A percentile compares a stretch with the other conserved stretches of the same genome.
Conservation (phyloP, 2,329 filamentous ascomycete genomes). For the Clarireedia hainanense region DNA sequence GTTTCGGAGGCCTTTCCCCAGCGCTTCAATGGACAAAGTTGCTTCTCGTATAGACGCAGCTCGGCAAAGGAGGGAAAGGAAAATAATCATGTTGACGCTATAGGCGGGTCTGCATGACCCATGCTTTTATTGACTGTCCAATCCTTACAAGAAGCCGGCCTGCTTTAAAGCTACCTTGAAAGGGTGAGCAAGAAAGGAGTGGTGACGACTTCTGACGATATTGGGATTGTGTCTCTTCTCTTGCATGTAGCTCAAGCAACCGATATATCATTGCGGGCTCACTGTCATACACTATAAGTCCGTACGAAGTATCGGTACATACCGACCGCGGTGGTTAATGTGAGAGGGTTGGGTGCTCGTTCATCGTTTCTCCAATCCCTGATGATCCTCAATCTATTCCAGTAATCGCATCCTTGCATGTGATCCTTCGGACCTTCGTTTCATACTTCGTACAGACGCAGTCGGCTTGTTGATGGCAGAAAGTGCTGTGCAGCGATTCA, state of each 20-base stretch:
- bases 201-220: neutral
- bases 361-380: slow-evolving; percentile 1
- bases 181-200: too few relatives aligned
- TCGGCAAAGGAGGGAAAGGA: slow-evolving; percentile 1
- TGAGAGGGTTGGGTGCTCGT: neutral
- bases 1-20: slow-evolving; percentile 5
- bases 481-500: neutral
- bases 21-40: slow-evolving; percentile 8
- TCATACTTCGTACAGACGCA: slow-evolving; percentile 22
- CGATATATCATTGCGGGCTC: too few relatives aligned
- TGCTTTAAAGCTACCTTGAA: neutral
- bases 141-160: neutral
- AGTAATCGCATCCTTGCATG: slow-evolving; percentile 16
- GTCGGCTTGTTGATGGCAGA: slow-evolving; percentile 7
- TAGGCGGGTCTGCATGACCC: slow-evolving; percentile 3
- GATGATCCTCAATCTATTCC: slow-evolving; percentile 11
- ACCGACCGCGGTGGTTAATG: neutral
- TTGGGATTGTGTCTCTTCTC: neutral
- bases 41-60: slow-evolving; percentile 9
- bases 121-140: neutral
- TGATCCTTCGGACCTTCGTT: slow-evolving; percentile 25
- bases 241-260: neutral
- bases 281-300: neutral
- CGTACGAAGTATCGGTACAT: neutral
- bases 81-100: slow-evolving; percentile 5